Percentiles rank a stretch among this genome's conserved stretches.
Conservation (phyloP, 768 basidiomycete genomes). For the Imleria badia region DNA sequence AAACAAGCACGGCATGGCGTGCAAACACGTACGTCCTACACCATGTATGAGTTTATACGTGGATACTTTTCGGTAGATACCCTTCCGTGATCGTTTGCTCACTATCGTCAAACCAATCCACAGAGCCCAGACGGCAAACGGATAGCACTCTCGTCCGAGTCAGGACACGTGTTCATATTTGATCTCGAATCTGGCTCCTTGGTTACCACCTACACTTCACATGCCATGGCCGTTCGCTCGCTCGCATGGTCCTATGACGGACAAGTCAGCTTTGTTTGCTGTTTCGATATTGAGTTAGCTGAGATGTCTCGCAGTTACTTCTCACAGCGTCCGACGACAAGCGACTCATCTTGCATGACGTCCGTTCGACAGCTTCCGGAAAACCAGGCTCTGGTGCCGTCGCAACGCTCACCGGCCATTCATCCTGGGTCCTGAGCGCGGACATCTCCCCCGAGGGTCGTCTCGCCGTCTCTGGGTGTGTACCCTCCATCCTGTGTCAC, state of each 20-base stretch:
- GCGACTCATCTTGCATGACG: constrained; percentile 86
- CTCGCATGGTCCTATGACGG: constrained; percentile 90
- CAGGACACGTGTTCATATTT: constrained; percentile 86
- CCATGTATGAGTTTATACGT: not conserved
- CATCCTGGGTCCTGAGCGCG: constrained; percentile 86
- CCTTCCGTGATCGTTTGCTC: not conserved
- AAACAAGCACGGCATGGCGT: constrained; percentile 75
- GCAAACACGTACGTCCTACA: constrained; percentile 56
- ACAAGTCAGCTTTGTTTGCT: constrained; percentile 52
- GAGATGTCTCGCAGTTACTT: constrained; percentile 55
- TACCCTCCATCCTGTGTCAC: constrained; percentile 6
- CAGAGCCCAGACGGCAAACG: constrained; percentile 88
- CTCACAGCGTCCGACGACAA: constrained; percentile 93
- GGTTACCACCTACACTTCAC: constrained; percentile 73
- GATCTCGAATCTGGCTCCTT: constrained; percentile 71
- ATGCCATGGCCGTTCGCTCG: constrained; percentile 87
- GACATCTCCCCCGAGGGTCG: constrained; percentile 82
- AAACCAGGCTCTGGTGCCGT: constrained; percentile 72
- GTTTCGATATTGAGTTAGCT: not conserved
- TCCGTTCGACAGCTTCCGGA: constrained; percentile 62
- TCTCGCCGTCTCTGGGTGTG: constrained; percentile 78
- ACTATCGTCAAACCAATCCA: not conserved
- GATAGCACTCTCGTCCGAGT: constrained; percentile 79
- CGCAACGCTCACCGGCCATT: constrained; percentile 83
- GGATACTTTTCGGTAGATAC: not conserved